Conservation (phyloP, 2,329 filamentous ascomycete species). For the Nakataea oryzae region DNA sequence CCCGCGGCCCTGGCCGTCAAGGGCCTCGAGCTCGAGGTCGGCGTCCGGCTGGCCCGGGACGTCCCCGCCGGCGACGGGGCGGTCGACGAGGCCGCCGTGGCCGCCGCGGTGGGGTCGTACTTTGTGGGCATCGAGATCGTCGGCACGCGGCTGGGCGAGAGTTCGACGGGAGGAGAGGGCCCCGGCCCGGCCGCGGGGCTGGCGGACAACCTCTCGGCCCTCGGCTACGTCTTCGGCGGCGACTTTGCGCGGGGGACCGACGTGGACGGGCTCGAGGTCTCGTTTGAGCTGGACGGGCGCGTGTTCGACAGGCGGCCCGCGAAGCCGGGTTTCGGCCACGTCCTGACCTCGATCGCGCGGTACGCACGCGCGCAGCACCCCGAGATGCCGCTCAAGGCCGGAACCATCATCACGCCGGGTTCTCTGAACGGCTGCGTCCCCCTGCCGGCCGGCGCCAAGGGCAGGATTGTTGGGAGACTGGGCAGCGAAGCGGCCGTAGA, state of each 20-base stretch:
- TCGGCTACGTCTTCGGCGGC: background rate
- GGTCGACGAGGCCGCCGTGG: background rate
- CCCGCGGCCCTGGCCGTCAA: background rate
- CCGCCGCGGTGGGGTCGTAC: background rate
- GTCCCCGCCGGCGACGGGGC: background rate
- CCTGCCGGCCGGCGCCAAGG: background rate
- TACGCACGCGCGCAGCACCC: background rate
- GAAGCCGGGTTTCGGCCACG: background rate
- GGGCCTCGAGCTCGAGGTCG: constrained; percentile 3
- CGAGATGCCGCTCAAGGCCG: background rate
- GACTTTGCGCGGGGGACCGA: background rate
- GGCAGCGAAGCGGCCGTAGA: background rate
- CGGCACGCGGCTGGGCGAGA: background rate
- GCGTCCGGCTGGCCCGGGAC: background rate
- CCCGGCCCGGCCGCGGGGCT: background rate
- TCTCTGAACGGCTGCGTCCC: background rate
- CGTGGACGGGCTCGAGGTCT: background rate
- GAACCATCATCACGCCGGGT: background rate
- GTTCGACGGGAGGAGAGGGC: background rate
- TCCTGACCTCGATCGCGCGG: background rate
- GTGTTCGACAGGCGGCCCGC: background rate
- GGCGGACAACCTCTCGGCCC: constrained; percentile 1
- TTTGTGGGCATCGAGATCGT: constrained; percentile 2
- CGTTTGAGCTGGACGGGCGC: background rate
- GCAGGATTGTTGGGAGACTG: background rate